Percentiles rank a stretch among this genome's conserved stretches.
phyloP scores from a whole-genome alignment of 257 asterid genomes.

The Phtheirospermum japonicum region DNA sequence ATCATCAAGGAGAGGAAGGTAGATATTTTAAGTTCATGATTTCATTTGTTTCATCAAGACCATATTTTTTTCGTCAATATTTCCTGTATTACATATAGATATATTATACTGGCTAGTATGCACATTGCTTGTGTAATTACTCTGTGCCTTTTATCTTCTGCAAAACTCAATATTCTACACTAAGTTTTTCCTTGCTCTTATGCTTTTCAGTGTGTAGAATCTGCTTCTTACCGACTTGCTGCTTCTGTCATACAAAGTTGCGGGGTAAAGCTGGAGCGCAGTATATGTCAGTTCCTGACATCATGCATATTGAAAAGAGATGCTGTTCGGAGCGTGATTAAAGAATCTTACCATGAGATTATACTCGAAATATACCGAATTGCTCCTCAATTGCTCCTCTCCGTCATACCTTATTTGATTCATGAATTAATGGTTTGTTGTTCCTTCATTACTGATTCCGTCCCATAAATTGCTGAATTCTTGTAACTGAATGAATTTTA shows the following conservation, averaged over 20 bases:
- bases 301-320: constrained; percentile 73
- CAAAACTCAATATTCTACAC: constrained; percentile 13
- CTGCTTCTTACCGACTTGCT: constrained; percentile 66
- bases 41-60: constrained; percentile 8
- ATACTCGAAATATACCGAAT: constrained; percentile 59
- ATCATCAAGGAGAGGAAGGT: constrained; percentile 69
- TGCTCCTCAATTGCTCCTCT: constrained; percentile 70
- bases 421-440: constrained; percentile 70
- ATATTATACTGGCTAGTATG: neutral
- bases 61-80: neutral
- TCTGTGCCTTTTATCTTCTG: constrained; percentile 8
- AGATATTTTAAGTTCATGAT: constrained; percentile 1
- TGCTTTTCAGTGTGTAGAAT: constrained; percentile 53
- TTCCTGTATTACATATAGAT: constrained; percentile 1
- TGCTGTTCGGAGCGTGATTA: constrained; percentile 55
- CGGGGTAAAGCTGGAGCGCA: constrained; percentile 51
- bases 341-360: constrained; percentile 78
- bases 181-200: constrained; percentile 25
- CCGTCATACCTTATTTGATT: constrained; percentile 72
- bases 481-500: constrained; percentile 17
- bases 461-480: constrained; percentile 20
- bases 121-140: neutral
- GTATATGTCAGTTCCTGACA: constrained; percentile 55
- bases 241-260: constrained; percentile 56
- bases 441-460: constrained; percentile 30